These are phyloP conservation scores for Neurospora intermedia DNA, from an alignment of 495 filamentous ascomycete genomes.

Conservation along the genomic window DNA sequence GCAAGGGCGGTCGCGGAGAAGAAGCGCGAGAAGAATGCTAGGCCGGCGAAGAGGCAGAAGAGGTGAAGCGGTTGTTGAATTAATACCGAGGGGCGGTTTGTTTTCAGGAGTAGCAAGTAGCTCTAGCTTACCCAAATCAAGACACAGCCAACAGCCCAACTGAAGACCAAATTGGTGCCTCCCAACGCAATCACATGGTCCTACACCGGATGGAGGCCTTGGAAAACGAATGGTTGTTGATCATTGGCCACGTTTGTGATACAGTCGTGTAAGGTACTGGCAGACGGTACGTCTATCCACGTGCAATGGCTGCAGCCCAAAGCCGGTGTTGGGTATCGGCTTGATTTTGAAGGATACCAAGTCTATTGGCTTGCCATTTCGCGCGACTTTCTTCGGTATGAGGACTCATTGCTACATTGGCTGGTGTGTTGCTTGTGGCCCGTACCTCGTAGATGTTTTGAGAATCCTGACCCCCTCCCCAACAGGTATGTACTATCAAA, in stretches of 20 bases:
- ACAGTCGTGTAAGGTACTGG: background rate
- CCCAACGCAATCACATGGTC: background rate
- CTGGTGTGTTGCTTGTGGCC: background rate
- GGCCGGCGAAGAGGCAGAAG: conserved; percentile 60
- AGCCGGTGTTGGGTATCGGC: background rate
- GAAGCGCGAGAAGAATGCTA: conserved; percentile 77
- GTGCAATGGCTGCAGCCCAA: background rate
- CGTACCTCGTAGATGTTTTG: background rate
- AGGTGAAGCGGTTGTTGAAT: conserved; percentile 10
- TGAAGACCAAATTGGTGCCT: background rate
- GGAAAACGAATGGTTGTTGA: background rate
- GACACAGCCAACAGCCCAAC: background rate
- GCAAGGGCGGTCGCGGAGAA: conserved; percentile 62
- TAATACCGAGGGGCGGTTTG: background rate
- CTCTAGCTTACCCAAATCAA: background rate
- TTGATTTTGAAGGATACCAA: background rate
- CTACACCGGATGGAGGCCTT: background rate
- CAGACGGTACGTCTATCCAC: background rate
- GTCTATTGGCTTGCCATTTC: background rate
- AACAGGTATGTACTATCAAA: background rate
- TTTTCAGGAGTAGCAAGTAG: background rate
- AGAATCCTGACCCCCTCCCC: too few species aligned
- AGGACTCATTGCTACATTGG: background rate
- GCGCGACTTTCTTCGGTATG: background rate
- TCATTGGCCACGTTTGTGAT: background rate